Evolutionary conservation across 2,329 filamentous ascomycete species (phyloP).

Genomic region (Neonectria neomacrospora): DNA sequence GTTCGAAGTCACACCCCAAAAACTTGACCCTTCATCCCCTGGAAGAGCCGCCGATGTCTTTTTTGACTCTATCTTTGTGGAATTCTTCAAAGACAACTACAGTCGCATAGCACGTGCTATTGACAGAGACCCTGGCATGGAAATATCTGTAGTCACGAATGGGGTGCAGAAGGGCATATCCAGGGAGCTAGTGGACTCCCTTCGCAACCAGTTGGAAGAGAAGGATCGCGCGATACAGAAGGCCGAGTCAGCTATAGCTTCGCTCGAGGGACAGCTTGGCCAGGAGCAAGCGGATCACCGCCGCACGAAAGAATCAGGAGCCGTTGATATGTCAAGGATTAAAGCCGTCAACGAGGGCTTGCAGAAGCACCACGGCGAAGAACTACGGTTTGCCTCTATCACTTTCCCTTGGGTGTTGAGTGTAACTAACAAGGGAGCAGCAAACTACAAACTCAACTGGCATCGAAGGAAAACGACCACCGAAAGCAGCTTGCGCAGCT

Average conservation of each 20-base stretch:
- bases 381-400: constrained; percentile 61
- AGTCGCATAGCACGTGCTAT: constrained; percentile 85
- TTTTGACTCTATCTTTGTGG: constrained; percentile 87
- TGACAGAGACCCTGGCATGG: constrained; percentile 88
- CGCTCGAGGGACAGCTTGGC: constrained; percentile 66
- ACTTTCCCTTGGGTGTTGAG: background rate
- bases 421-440: constrained; percentile 40
- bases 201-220: constrained; percentile 81
- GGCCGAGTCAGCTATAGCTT: constrained; percentile 56
- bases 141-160: constrained; percentile 83
- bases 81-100: constrained; percentile 97
- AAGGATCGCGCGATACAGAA: constrained; percentile 67
- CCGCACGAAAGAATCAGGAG: constrained; percentile 67
- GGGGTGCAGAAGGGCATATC: constrained; percentile 90
- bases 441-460: constrained; percentile 47
- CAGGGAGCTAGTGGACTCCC: constrained; percentile 88
- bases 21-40: constrained; percentile 59
- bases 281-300: constrained; percentile 80
- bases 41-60: constrained; percentile 79
- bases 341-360: constrained; percentile 76
- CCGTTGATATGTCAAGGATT: constrained; percentile 55
- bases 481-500: constrained; percentile 45
- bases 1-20: constrained; percentile 86
- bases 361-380: constrained; percentile 75
- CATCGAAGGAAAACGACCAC: constrained; percentile 45